Conservation (phyloP, 768 basidiomycete species). For the Lentinus tigrinus region DNA sequence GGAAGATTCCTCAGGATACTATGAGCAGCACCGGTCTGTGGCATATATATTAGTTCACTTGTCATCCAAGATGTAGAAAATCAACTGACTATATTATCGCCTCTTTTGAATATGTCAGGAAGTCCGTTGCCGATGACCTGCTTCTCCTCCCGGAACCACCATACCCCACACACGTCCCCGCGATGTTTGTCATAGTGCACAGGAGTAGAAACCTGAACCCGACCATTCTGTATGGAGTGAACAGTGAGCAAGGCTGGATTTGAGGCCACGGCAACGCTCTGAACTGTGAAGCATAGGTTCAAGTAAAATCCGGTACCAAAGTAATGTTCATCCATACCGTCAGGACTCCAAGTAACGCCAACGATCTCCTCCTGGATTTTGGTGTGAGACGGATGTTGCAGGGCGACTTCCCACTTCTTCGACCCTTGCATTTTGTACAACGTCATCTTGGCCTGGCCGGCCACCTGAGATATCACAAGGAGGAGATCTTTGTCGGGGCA, state of each 20-base stretch:
- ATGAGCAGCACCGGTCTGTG: slow-evolving; percentile 75
- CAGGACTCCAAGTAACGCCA: slow-evolving; percentile 78
- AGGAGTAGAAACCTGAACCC: slow-evolving; percentile 46
- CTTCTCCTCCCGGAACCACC: slow-evolving; percentile 69
- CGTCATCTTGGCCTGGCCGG: slow-evolving; percentile 66
- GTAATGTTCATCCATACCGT: slow-evolving; percentile 48
- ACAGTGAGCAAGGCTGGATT: slow-evolving; percentile 67
- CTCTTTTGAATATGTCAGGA: slow-evolving; percentile 76
- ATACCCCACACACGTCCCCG: slow-evolving; percentile 48
- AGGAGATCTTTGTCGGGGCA: slow-evolving; percentile 86
- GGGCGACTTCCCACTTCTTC: slow-evolving; percentile 80
- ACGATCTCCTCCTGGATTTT: slow-evolving; percentile 46
- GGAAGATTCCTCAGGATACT: slow-evolving; percentile 69
- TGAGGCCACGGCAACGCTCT: slow-evolving; percentile 64
- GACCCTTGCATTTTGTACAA: slow-evolving; percentile 81
- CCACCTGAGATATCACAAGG: slow-evolving; percentile 62
- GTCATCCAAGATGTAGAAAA: background rate
- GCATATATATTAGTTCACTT: slow-evolving; percentile 10
- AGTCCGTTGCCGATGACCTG: slow-evolving; percentile 41
- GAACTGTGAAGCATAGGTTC: slow-evolving; percentile 39
- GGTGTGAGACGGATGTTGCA: slow-evolving; percentile 36
- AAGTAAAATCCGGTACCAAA: slow-evolving; percentile 3
- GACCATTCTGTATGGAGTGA: slow-evolving; percentile 80
- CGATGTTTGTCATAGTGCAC: slow-evolving; percentile 27
- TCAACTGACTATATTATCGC: slow-evolving; percentile 55